A percentile compares a stretch with the other conserved stretches of the same genome.
Conservation (phyloP, 345 rosid genomes). For the Hypericum perforatum region DNA sequence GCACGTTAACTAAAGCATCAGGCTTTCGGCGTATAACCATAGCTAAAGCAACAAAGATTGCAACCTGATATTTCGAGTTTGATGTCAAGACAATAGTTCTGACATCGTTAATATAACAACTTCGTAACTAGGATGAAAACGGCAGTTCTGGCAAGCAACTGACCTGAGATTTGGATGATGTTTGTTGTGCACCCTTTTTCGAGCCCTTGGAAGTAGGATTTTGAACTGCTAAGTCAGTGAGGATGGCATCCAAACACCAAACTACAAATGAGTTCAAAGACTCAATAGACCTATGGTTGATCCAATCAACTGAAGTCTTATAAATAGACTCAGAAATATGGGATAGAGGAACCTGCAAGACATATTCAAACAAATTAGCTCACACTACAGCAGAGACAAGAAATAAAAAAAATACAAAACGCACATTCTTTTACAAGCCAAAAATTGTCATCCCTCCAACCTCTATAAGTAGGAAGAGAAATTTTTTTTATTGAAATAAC, state of each 20-base stretch:
- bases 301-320: conserved; percentile 67
- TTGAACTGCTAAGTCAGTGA: conserved; percentile 44
- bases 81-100: neutral
- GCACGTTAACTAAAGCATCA: conserved; percentile 43
- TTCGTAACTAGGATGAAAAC: too few species aligned
- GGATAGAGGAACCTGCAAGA: conserved; percentile 46
- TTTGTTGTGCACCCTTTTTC: conserved; percentile 40
- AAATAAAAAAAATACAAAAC: too few species aligned
- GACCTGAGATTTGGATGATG: conserved; percentile 53
- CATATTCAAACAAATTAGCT: too few species aligned
- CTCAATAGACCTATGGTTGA: conserved; percentile 46
- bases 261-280: conserved; percentile 49
- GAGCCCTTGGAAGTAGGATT: conserved; percentile 40
- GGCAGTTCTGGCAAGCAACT: neutral
- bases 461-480: too few species aligned
- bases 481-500: too few species aligned
- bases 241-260: conserved; percentile 60
- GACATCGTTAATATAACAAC: too few species aligned
- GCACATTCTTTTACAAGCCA: too few species aligned
- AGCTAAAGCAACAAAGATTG: conserved; percentile 57
- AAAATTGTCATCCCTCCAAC: too few species aligned
- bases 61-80: conserved; percentile 38
- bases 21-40: conserved; percentile 55
- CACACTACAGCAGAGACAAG: too few species aligned
- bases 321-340: conserved; percentile 55